These are phyloP conservation scores for Auricularia sp. DNA, from an alignment of 768 basidiomycete genomes.

Conservation along the genomic window DNA sequence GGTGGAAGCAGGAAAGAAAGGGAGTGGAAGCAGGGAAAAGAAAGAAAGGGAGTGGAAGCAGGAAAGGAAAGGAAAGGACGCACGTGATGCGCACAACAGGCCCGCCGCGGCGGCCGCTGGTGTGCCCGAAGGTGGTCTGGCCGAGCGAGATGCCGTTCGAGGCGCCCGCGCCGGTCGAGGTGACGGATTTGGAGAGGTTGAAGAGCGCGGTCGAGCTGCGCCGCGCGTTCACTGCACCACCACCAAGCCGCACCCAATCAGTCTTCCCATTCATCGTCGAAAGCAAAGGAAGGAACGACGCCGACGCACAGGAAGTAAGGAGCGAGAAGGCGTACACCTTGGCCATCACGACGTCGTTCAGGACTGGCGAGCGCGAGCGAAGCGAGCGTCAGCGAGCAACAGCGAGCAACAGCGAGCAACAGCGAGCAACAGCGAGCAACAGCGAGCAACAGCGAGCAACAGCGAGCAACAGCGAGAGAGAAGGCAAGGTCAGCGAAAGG, in stretches of 20 bases:
- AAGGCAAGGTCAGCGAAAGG: too few species aligned
- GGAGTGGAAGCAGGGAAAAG: not conserved
- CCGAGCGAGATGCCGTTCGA: not conserved
- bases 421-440: too few species aligned
- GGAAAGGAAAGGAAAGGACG: not conserved
- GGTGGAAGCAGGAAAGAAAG: not conserved
- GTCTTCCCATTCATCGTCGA: not conserved
- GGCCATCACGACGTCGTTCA: not conserved
- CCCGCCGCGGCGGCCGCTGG: not conserved
- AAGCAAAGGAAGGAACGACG: not conserved
- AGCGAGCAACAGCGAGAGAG: too few species aligned
- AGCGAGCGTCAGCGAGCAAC: too few species aligned
- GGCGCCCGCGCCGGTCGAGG: not conserved
- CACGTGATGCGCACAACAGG: not conserved
- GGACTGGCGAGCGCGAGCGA: not conserved
- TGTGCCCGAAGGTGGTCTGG: not conserved
- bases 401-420: too few species aligned
- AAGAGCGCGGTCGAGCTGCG: not conserved
- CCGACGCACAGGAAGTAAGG: not conserved
- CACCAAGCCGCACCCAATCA: not conserved
- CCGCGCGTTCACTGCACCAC: not conserved
- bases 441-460: too few species aligned
- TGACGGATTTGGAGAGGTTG: not conserved
- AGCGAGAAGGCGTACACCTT: conserved; percentile 1
- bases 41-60: not conserved